Evolutionary conservation across 1,284 basidiomycete species (phyloP), one percentile per base, ranked within the genome.

Genomic region (Cryptococcus sp.): DNA sequence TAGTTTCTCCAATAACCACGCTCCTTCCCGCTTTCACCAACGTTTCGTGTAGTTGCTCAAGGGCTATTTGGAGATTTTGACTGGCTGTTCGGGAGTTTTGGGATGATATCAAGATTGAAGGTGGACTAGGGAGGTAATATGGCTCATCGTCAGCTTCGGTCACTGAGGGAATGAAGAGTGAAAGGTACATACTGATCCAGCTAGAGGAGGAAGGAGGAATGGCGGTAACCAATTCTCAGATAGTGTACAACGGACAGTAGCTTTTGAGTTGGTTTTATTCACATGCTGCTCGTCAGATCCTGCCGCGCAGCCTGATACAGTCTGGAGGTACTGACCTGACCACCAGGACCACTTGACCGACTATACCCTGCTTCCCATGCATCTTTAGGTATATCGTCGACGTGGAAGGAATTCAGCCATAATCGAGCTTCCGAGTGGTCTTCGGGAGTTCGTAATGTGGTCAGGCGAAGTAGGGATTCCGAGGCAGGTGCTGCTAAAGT

Each of bases 241-340:
- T 5, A 72, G 36, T 47, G 62, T 51, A 40, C 62, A 63, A 21
- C 69, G 58, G 2, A 76, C 39, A 1, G 68, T 63, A 4, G 73
- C 73, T 55, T 76, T 76, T 4, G 73, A 73, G 54, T 67, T 71
- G 14, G 73, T 72, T 59, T 72, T 76, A 52, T 76, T 76, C 16
- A 76, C 74, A 56, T 76, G 73, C 67, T 73, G 46, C 16, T 18
- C 25, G 7, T 39, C 36, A n/a, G 25, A n/a, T 34, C 24, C 24
- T 36, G 16, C 18, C 18, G 14, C 50, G 18, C 41, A 14, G 4
- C 18, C 7, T 1, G 11, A 45, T 23, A 19, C 48, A 31, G 13
- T 31, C 25, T 32, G 41, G 21, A 16, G 21, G 19, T 13, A 59
- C 63, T 48, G 46, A 71, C 70, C 61, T 76, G 74, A 7, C 74